phyloP scores from a whole-genome alignment of 192 early-diverging fungal species.

The Phycomyces nitens region DNA sequence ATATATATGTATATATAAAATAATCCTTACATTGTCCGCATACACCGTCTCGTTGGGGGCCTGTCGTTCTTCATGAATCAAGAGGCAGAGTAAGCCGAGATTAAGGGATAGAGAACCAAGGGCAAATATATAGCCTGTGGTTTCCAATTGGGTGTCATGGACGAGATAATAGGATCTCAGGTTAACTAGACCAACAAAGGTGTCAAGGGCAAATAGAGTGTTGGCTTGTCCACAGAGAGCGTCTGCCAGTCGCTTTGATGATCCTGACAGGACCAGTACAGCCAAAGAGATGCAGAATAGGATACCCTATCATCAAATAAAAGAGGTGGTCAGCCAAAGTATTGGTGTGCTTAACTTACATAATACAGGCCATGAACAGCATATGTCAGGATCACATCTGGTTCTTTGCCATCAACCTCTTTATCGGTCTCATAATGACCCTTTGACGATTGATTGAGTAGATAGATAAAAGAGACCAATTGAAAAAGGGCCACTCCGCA shows the following conservation, averaged over 20 bases:
- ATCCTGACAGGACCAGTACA: neutral
- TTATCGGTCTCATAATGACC: conserved; percentile 2
- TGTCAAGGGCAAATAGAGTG: conserved; percentile 1
- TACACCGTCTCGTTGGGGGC: neutral
- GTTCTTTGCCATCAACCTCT: neutral
- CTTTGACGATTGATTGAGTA: neutral
- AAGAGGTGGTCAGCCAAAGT: neutral
- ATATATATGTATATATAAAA: too few relatives aligned
- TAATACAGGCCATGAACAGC: neutral
- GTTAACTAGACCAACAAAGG: conserved; percentile 13
- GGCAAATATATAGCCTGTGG: conserved; percentile 10
- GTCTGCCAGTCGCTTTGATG: conserved; percentile 1
- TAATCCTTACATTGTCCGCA: conserved; percentile 16
- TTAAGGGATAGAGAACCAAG: conserved; percentile 7
- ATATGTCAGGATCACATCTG: neutral
- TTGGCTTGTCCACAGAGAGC: conserved; percentile 20
- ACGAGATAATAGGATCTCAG: conserved; percentile 19
- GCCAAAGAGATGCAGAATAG: conserved; percentile 3
- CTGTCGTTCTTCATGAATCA: conserved; percentile 20
- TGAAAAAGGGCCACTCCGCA: conserved; percentile 4
- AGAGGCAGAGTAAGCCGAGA: conserved; percentile 5
- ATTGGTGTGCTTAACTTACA: too few relatives aligned
- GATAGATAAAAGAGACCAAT: conserved; percentile 9
- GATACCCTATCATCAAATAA: neutral
- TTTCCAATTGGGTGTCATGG: conserved; percentile 7